Percentiles rank a stretch among this genome's conserved stretches.
These are phyloP conservation scores for Trichoderma orchidacearum DNA, from an alignment of 495 filamentous ascomycete genomes.

Conservation along the genomic window DNA sequence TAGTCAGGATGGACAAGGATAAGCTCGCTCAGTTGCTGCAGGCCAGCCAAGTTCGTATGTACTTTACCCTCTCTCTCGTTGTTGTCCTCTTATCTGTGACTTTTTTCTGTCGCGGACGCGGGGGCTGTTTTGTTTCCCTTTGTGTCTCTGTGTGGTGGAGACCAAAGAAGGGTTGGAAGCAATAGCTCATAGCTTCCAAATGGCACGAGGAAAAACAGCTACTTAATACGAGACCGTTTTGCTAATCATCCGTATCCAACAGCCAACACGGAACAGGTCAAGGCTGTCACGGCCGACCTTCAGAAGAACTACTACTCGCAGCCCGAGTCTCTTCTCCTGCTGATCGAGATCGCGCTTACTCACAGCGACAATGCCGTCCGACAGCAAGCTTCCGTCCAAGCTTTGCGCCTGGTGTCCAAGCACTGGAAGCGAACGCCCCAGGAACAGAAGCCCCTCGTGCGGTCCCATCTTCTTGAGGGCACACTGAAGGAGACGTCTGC, in stretches of 20 bases:
- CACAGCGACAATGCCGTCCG: slow-evolving; percentile 59
- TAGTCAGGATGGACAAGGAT: slow-evolving; percentile 52
- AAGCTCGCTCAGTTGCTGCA: slow-evolving; percentile 60
- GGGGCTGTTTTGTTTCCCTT: not conserved
- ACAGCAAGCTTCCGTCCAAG: slow-evolving; percentile 84
- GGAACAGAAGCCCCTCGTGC: slow-evolving; percentile 55
- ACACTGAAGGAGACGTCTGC: slow-evolving; percentile 63
- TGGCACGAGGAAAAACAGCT: too few species aligned
- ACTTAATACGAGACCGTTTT: too few species aligned
- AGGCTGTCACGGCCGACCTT: slow-evolving; percentile 76
- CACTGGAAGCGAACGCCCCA: slow-evolving; percentile 61
- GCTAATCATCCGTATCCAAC: slow-evolving; percentile 18
- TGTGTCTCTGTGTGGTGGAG: too few species aligned
- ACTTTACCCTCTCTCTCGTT: not conserved
- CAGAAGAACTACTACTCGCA: slow-evolving; percentile 85
- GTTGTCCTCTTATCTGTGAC: not conserved
- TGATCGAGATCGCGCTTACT: slow-evolving; percentile 72
- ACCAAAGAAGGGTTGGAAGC: too few species aligned
- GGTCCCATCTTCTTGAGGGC: slow-evolving; percentile 67
- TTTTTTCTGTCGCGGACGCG: not conserved
- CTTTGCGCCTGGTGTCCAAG: slow-evolving; percentile 64
- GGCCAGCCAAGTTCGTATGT: slow-evolving; percentile 62
- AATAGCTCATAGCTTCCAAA: too few species aligned
- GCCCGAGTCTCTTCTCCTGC: slow-evolving; percentile 64
- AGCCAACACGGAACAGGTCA: slow-evolving; percentile 73